phyloP scores from a whole-genome alignment of 2,329 filamentous ascomycete genomes.

The Diaporthe longicolla region DNA sequence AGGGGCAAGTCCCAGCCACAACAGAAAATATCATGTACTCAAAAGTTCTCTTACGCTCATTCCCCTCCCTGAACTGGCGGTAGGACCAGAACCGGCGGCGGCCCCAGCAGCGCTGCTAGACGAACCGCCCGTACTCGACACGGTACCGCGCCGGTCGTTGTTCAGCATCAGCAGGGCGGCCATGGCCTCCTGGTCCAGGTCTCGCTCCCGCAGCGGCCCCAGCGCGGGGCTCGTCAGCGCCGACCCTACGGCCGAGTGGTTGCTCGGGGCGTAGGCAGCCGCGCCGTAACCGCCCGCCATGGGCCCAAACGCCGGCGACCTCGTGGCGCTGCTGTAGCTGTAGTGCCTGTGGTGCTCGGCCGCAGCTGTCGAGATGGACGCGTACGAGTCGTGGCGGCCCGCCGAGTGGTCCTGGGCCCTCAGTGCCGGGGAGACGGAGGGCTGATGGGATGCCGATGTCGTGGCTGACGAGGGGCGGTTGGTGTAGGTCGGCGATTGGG shows the following conservation, averaged over 20 bases:
- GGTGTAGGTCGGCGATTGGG: constrained; percentile 62
- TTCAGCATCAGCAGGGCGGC: constrained; percentile 91
- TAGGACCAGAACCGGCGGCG: constrained; percentile 42
- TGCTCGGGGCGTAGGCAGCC: constrained; percentile 56
- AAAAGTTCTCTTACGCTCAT: constrained; percentile 70
- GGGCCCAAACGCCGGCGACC: constrained; percentile 69
- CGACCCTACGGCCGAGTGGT: constrained; percentile 61
- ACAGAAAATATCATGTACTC: constrained; percentile 58
- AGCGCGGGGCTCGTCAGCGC: constrained; percentile 72
- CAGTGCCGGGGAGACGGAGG: constrained; percentile 67
- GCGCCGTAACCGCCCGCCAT: constrained; percentile 46
- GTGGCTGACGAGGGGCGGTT: constrained; percentile 49
- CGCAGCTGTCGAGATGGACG: neutral
- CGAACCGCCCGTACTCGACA: constrained; percentile 5
- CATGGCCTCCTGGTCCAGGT: constrained; percentile 83
- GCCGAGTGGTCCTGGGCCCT: constrained; percentile 60
- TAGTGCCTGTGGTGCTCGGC: constrained; percentile 56
- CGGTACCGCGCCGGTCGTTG: constrained; percentile 74
- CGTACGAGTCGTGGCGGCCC: constrained; percentile 60
- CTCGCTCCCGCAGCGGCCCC: constrained; percentile 62
- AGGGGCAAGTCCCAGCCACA: neutral
- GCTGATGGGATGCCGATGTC: constrained; percentile 51
- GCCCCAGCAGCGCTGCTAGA: constrained; percentile 44
- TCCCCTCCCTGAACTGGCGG: constrained; percentile 52
- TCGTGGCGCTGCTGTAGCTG: constrained; percentile 56